Evolutionary conservation across 2,329 filamentous ascomycete species (phyloP).

Genomic region (Penicillium sp.): DNA sequence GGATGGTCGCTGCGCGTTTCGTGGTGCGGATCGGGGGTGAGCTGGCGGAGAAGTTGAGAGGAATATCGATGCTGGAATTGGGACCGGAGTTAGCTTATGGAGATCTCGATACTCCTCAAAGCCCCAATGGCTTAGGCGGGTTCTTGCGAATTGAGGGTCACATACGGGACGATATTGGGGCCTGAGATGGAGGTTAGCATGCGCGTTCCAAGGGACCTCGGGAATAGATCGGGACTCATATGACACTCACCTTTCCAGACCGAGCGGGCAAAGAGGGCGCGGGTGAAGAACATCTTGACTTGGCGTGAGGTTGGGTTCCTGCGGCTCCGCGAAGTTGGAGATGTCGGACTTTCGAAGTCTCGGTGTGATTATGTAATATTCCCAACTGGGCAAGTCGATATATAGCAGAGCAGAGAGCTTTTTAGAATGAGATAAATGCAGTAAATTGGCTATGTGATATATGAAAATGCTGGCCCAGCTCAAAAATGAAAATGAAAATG

Average conservation of each 20-base stretch:
- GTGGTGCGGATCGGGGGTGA: conserved; percentile 79
- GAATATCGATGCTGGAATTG: conserved; percentile 41
- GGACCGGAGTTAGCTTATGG: conserved; percentile 2
- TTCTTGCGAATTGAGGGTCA: conserved; percentile 19
- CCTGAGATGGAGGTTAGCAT: conserved; percentile 47
- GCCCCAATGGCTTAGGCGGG: background rate
- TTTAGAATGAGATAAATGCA: background rate
- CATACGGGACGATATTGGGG: conserved; percentile 71
- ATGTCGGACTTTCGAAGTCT: conserved; percentile 9
- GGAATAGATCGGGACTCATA: too few species aligned
- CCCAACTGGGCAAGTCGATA: background rate
- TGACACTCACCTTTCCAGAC: conserved; percentile 78
- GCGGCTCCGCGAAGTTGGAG: conserved; percentile 22
- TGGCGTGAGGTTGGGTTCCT: conserved; percentile 21
- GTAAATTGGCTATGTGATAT: background rate
- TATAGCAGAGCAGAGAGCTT: too few species aligned
- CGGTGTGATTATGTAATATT: conserved; percentile 15
- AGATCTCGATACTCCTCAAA: background rate
- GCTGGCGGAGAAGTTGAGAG: conserved; percentile 58
- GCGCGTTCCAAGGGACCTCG: background rate
- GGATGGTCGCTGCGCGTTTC: conserved; percentile 82
- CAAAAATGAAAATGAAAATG: background rate
- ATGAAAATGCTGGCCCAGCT: conserved; percentile 1
- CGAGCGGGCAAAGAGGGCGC: conserved; percentile 70
- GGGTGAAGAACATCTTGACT: conserved; percentile 67